Evolutionary conservation across 2,329 filamentous ascomycete genomes (phyloP).

Genomic region (Cytospora piceae): DNA sequence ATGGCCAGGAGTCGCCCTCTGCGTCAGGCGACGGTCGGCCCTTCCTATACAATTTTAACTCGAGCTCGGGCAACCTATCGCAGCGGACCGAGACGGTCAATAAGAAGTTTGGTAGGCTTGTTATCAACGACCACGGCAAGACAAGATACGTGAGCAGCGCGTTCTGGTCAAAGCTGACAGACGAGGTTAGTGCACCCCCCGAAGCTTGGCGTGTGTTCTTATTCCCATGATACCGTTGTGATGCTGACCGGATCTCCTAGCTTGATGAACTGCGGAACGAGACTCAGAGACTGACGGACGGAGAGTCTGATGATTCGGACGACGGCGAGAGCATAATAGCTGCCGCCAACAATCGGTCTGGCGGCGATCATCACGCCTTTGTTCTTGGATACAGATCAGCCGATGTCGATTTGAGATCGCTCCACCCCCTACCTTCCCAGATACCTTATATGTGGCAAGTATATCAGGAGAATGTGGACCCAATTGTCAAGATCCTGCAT

Average conservation of each 20-base stretch:
- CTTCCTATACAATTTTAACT: slow-evolving; percentile 28
- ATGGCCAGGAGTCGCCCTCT: slow-evolving; percentile 33
- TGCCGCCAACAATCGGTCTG: slow-evolving; percentile 43
- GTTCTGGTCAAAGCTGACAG: slow-evolving; percentile 76
- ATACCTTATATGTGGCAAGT: slow-evolving; percentile 71
- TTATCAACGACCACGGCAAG: slow-evolving; percentile 69
- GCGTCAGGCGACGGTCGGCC: slow-evolving; percentile 30
- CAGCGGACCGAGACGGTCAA: slow-evolving; percentile 42
- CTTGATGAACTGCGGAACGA: slow-evolving; percentile 53
- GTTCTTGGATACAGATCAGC: slow-evolving; percentile 73
- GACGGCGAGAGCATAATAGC: slow-evolving; percentile 58
- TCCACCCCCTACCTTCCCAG: slow-evolving; percentile 69
- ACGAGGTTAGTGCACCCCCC: slow-evolving; percentile 57
- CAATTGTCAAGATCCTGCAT: slow-evolving; percentile 72
- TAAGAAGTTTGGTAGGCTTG: slow-evolving; percentile 67
- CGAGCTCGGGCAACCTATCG: slow-evolving; percentile 29
- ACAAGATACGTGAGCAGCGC: slow-evolving; percentile 76
- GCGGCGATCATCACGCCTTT: slow-evolving; percentile 68
- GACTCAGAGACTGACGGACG: slow-evolving; percentile 52
- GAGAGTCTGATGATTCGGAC: slow-evolving; percentile 62
- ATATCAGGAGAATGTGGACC: slow-evolving; percentile 75
- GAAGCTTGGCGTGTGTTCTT: neutral
- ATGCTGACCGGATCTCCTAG: slow-evolving; percentile 34
- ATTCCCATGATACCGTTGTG: neutral
- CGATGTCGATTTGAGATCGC: slow-evolving; percentile 65